Conservation (phyloP, 108 stramenopile species). For the Nitzschia sp. region DNA sequence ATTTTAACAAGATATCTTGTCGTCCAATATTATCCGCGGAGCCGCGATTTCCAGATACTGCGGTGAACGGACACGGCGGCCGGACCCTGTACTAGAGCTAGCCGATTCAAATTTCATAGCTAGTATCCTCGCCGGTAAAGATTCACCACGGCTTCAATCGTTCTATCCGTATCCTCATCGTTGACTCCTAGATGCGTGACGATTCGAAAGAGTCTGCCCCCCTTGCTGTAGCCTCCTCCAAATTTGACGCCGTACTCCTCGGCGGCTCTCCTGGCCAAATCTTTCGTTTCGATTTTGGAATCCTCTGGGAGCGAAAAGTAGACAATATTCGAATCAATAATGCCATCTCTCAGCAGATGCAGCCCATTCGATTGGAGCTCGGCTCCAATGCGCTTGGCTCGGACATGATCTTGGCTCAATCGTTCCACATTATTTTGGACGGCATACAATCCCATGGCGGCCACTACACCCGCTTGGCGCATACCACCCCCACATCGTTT, state of each 20-base stretch:
- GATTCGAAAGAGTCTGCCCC: slow-evolving; percentile 73
- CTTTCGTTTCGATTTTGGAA: slow-evolving; percentile 47
- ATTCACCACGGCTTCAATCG: slow-evolving; percentile 45
- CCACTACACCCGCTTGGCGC: slow-evolving; percentile 94
- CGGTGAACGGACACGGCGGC: slow-evolving; percentile 32
- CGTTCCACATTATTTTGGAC: slow-evolving; percentile 82
- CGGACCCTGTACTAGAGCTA: no score
- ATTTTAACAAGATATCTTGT: slow-evolving; percentile 61
- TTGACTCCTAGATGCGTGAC: slow-evolving; percentile 75
- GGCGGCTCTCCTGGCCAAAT: slow-evolving; percentile 39
- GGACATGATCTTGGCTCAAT: slow-evolving; percentile 80
- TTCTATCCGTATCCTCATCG: slow-evolving; percentile 58
- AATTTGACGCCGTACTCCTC: slow-evolving; percentile 66
- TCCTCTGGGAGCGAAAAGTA: slow-evolving; percentile 77
- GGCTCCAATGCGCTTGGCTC: slow-evolving; percentile 62
- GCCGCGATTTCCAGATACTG: background rate
- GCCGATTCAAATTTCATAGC: no score
- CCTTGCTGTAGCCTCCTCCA: slow-evolving; percentile 66
- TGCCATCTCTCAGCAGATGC: slow-evolving; percentile 51
- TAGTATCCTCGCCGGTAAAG: background rate
- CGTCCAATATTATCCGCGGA: background rate
- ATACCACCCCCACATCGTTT: slow-evolving; percentile 98
- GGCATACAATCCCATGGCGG: slow-evolving; percentile 90
- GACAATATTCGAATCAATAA: slow-evolving; percentile 83
- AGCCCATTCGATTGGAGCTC: slow-evolving; percentile 63